A percentile compares a stretch with the other conserved stretches of the same genome.
Evolutionary conservation across 1,284 basidiomycete genomes (phyloP).

Genomic region (Ustilago lituana): DNA sequence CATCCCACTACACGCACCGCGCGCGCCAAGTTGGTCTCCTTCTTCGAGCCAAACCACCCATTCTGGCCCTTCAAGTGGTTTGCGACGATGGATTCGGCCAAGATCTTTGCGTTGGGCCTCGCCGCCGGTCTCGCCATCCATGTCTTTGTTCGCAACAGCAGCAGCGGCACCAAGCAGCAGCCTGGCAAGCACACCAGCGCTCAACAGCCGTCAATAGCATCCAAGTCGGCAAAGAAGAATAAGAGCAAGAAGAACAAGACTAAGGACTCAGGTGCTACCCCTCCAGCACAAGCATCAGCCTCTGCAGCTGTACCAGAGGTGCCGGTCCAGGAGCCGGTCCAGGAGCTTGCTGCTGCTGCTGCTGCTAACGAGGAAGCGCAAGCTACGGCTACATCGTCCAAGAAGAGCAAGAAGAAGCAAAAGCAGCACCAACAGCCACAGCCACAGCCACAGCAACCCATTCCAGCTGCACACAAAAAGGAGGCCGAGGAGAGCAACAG

Average conservation of each 20-base stretch:
- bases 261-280: not conserved
- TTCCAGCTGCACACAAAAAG: constrained; percentile 1
- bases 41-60: no score
- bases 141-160: constrained; percentile 21
- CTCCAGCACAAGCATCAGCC: not conserved
- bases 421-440: constrained; percentile 12
- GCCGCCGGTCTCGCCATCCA: constrained; percentile 40
- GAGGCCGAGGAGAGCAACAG: constrained; percentile 5
- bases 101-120: constrained; percentile 45
- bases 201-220: constrained; percentile 6
- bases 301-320: no score
- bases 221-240: constrained; percentile 14
- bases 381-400: no score
- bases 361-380: not conserved
- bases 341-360: not conserved
- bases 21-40: no score
- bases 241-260: constrained; percentile 34
- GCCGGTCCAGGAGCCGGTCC: not conserved
- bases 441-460: not conserved
- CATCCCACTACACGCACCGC: not conserved
- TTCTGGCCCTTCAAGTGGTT: no score
- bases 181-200: not conserved
- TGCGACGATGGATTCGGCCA: constrained; percentile 38
- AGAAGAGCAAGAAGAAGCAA: constrained; percentile 26
- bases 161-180: constrained; percentile 1